A percentile compares a stretch with the other conserved stretches of the same genome.
Conservation (phyloP, 164 flowering plant species). For the Saururus chinensis region DNA sequence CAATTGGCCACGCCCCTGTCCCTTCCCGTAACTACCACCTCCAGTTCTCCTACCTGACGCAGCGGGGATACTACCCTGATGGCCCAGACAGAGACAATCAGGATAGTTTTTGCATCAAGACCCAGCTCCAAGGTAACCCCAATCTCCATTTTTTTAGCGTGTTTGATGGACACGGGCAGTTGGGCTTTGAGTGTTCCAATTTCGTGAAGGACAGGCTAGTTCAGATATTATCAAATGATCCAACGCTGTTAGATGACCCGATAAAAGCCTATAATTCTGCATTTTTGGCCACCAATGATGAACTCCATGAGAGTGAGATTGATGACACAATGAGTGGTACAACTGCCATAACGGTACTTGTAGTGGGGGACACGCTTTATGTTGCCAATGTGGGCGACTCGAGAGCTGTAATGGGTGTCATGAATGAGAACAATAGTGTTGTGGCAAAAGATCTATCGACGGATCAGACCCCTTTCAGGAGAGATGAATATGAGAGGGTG, state of each 20-base stretch:
- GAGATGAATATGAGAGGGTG: slow-evolving; percentile 82
- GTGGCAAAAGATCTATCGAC: slow-evolving; percentile 59
- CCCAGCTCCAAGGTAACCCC: slow-evolving; percentile 71
- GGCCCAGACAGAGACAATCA: slow-evolving; percentile 82
- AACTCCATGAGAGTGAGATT: slow-evolving; percentile 61
- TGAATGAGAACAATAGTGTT: slow-evolving; percentile 36
- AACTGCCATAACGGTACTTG: slow-evolving; percentile 82
- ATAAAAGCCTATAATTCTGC: slow-evolving; percentile 60
- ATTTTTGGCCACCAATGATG: slow-evolving; percentile 44
- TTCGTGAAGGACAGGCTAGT: slow-evolving; percentile 70
- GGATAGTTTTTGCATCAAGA: slow-evolving; percentile 69
- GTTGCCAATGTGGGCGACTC: slow-evolving; percentile 98
- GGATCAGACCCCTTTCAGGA: slow-evolving; percentile 92
- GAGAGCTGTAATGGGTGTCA: slow-evolving; percentile 71
- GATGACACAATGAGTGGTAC: slow-evolving; percentile 98
- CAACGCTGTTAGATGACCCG: slow-evolving; percentile 58
- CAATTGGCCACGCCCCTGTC: slow-evolving; percentile 41
- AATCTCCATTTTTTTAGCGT: slow-evolving; percentile 94
- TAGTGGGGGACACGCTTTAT: slow-evolving; percentile 53
- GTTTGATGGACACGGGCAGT: slow-evolving; percentile 94
- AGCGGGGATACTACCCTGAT: slow-evolving; percentile 88
- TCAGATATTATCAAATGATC: slow-evolving; percentile 45
- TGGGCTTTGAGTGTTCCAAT: slow-evolving; percentile 69
- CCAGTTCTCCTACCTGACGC: slow-evolving; percentile 60
- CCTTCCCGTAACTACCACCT: slow-evolving; percentile 61